Base-by-base conservation (phyloP, 495 filamentous ascomycete genomes). In the Aspergillus nanangensis region DNA sequence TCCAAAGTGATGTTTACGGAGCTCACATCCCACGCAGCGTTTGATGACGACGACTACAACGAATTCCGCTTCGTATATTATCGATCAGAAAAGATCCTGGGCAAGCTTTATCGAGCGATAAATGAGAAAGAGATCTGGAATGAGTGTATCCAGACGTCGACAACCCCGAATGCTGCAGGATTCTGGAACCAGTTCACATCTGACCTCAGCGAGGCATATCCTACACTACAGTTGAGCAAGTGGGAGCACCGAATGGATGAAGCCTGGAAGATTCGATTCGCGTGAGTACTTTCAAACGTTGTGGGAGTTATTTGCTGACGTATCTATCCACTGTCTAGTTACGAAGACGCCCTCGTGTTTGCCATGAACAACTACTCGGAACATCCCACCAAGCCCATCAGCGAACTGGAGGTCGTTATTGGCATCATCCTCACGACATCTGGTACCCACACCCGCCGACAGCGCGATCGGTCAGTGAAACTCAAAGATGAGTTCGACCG, bases 321-420 rank as follows among this genome's bases (percentile, higher is more conserved):
- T n/a, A n/a, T n/a, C n/a, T n/a, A n/a, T n/a, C n/a, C n/a, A n/a
- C n/a, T n/a, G n/a, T n/a, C n/a, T 35, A 87, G 83, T 9, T 94
- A 91, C 58, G 79, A 90, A 49, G 77, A 82, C 9, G 69, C 61
- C 32, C 62, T 95, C 0, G 48, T 61, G 8, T 67, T 70, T 17
- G 67, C 76, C 4, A 86, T 84, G 72, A 60, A 67, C 27, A 56
- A 72, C 2, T 82, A 77, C 56, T 79, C 79, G 0, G 74, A 81
- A 3, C 73, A 83, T 22, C 78, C 79, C 0, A 59, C 56, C 31
- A 69, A 77, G 20, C 71, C 70, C 11, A 67, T 94, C 9, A 78
- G 62, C 3, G 89, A 95, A 57, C 59, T 84, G 9, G 89, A 95
- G 65, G 85, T 87, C 18, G 88, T 91, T 58, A 74, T 79, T 23